Evolutionary conservation across 768 basidiomycete species (phyloP).

Genomic region (Strobilomyces dryophilus): DNA sequence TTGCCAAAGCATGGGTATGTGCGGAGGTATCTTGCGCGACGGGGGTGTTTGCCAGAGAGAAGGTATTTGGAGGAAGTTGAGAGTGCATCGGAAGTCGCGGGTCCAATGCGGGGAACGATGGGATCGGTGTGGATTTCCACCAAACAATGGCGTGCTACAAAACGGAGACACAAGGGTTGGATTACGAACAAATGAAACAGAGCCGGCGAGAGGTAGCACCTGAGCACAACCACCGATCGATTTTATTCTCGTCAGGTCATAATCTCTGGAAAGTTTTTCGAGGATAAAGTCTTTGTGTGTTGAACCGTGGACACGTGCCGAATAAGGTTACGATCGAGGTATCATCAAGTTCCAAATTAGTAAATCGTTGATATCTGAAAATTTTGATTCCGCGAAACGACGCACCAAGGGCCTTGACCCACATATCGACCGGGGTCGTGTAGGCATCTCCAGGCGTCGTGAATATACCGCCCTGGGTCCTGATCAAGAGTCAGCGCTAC

Average conservation of each 20-base stretch:
- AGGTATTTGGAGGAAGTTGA: slow-evolving; percentile 63
- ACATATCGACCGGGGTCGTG: slow-evolving; percentile 87
- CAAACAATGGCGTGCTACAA: slow-evolving; percentile 69
- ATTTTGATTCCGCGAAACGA: slow-evolving; percentile 55
- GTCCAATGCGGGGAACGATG: slow-evolving; percentile 68
- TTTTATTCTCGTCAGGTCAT: slow-evolving; percentile 68
- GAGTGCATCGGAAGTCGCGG: slow-evolving; percentile 64
- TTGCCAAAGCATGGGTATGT: slow-evolving; percentile 69
- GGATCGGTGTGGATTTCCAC: slow-evolving; percentile 80
- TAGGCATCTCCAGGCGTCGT: slow-evolving; percentile 84
- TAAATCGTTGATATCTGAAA: slow-evolving; percentile 38
- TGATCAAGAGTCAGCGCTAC: slow-evolving; percentile 31
- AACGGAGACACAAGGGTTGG: background rate
- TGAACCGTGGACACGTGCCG: slow-evolving; percentile 22
- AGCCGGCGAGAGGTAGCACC: slow-evolving; percentile 31
- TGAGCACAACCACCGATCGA: slow-evolving; percentile 78
- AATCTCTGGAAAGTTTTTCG: slow-evolving; percentile 65
- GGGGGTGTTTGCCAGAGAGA: slow-evolving; percentile 71
- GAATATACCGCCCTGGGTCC: slow-evolving; percentile 84
- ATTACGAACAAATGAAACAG: slow-evolving; percentile 1
- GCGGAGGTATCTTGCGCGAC: slow-evolving; percentile 79
- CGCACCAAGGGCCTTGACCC: slow-evolving; percentile 80
- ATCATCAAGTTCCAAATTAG: slow-evolving; percentile 33
- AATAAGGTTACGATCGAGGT: slow-evolving; percentile 31
- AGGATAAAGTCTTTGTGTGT: slow-evolving; percentile 63